Conservation (phyloP, 352 stramenopile genomes). For the Pythium aphanidermatum region DNA sequence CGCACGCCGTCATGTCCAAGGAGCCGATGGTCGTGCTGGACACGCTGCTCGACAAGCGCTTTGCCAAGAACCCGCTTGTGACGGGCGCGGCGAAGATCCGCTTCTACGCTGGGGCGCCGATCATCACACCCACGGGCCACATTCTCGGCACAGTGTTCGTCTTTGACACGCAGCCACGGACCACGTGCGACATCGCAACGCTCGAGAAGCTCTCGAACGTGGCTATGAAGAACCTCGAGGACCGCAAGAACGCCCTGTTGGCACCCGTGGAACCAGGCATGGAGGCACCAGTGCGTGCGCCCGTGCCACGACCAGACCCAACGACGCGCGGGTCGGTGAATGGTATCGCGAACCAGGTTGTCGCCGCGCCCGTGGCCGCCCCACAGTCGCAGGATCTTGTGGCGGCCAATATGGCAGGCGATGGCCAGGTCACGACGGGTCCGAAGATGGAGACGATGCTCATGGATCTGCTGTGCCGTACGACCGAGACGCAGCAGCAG, state of each 20-base stretch:
- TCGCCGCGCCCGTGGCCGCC: constrained; percentile 38
- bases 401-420: constrained; percentile 59
- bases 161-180: constrained; percentile 81
- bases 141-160: constrained; percentile 83
- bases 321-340: constrained; percentile 61
- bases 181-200: constrained; percentile 81
- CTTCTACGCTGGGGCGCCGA: constrained; percentile 80
- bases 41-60: constrained; percentile 80
- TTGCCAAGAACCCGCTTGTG: constrained; percentile 81
- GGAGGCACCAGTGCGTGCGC: constrained; percentile 25
- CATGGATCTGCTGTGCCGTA: constrained; percentile 85
- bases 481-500: constrained; percentile 86
- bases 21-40: constrained; percentile 88
- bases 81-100: constrained; percentile 81
- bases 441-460: constrained; percentile 90
- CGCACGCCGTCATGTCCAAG: constrained; percentile 85
- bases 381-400: constrained; percentile 74
- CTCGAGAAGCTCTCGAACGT: constrained; percentile 86
- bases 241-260: constrained; percentile 83
- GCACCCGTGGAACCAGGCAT: constrained; percentile 51
- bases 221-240: constrained; percentile 86
- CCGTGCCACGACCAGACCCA: constrained; percentile 22
- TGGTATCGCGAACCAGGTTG: constrained; percentile 75
- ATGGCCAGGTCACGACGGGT: constrained; percentile 75
- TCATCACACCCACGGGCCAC: constrained; percentile 75